Evolutionary conservation across 495 filamentous ascomycete genomes (phyloP), one percentile per base, ranked within the genome.

Genomic region (Podospora pseudocomata): DNA sequence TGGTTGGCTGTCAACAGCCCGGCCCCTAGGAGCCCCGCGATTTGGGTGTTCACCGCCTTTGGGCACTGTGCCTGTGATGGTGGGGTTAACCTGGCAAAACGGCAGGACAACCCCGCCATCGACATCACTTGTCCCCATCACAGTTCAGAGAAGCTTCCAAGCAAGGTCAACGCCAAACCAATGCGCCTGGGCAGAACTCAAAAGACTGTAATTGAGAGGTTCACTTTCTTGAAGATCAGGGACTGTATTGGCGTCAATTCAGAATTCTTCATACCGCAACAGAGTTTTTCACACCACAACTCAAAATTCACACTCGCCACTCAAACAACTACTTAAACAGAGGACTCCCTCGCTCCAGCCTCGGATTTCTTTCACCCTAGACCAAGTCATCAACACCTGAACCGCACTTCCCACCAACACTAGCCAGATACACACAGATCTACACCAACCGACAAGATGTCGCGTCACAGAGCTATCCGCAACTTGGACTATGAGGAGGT

Each of bases 401-500:
- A 9, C 26, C 56, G 20, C 20, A 49, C 39, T 16, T 27, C 18
- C 32, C 30, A 49, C 32, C 15, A 44, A 18, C 5, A 23, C 19
- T 57, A 13, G 5, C 63, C 28, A 4, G 54, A 28, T 32, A 18
- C 23, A 55, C 27, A 30, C 23, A 11, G 15, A 49, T 11, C 1
- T 49, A 49, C 39, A 49, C 13, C 9, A 6, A 16, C 72, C 39
- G 13, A 16, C 72, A 80, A 59, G 26, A 90, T 90, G 88, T 89
- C 88, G 13, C 84, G 88, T 60, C 88, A 90, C 57, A 83, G 86
- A 71, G 74, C 84, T 23, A 76, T 89, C 60, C 86, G 86, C 59
- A 86, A 85, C 69, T 71, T 90, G 65, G 87, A 90, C 68, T 80
- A 87, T 62, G 80, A 85, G 68, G 85, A 86, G 53, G 89, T 86